Conservation (phyloP, 306 rosid species). For the Quercus ilex region DNA sequence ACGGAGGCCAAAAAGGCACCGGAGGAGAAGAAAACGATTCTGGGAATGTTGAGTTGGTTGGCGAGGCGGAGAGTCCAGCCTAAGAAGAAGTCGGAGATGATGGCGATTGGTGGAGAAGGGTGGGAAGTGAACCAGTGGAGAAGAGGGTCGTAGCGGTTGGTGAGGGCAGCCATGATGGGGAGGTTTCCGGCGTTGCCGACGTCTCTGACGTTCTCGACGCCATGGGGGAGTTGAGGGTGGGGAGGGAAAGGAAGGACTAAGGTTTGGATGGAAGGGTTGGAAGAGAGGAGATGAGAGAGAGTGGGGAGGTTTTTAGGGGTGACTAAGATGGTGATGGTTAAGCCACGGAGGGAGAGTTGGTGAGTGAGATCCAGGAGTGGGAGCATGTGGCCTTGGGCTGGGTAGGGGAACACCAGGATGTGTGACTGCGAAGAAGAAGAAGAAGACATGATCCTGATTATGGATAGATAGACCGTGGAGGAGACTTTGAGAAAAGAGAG, state of each 20-base stretch:
- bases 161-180: constrained; percentile 30
- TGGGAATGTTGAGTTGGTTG: constrained; percentile 29
- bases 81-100: constrained; percentile 56
- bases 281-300: constrained; percentile 44
- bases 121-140: constrained; percentile 45
- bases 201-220: constrained; percentile 46
- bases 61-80: constrained; percentile 42
- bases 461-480: too few species aligned
- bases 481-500: too few species aligned
- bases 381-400: constrained; percentile 74
- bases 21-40: constrained; percentile 26
- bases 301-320: constrained; percentile 62
- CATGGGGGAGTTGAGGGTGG: constrained; percentile 51
- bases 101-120: constrained; percentile 45
- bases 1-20: constrained; percentile 16
- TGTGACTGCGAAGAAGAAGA: constrained; percentile 17
- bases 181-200: constrained; percentile 54
- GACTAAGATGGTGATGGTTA: constrained; percentile 45
- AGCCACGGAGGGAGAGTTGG: constrained; percentile 34
- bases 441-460: not conserved
- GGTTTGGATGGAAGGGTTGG: constrained; percentile 48
- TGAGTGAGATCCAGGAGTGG: constrained; percentile 54
- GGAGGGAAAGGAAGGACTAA: constrained; percentile 59
- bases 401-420: constrained; percentile 60
- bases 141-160: constrained; percentile 30